A percentile compares a stretch with the other conserved stretches of the same genome.
Evolutionary conservation across 257 asterid genomes (phyloP).

Genomic region (Osmanthus fragrans): DNA sequence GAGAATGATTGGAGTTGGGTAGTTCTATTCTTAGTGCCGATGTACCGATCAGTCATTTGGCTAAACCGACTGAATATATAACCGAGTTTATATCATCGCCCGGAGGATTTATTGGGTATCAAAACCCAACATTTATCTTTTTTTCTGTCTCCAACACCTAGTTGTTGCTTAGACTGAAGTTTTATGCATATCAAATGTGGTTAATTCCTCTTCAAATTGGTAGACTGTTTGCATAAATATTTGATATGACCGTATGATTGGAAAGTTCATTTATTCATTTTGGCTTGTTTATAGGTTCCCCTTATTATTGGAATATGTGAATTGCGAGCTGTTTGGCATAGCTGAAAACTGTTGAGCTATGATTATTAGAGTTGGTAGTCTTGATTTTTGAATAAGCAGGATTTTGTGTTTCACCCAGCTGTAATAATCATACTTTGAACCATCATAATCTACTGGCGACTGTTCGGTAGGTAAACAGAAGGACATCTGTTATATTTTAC

Average conservation of each 20-base stretch:
- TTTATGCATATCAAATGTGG: background rate
- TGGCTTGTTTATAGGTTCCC: background rate
- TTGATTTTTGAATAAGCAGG: too few relatives aligned
- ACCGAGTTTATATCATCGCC: too few relatives aligned
- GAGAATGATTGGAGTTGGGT: too few relatives aligned
- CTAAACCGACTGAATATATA: too few relatives aligned
- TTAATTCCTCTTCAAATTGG: background rate
- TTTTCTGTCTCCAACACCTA: too few relatives aligned
- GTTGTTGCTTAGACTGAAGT: background rate
- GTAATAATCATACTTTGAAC: background rate
- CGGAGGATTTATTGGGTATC: too few relatives aligned
- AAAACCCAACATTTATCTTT: too few relatives aligned
- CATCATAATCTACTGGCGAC: background rate
- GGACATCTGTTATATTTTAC: too few relatives aligned
- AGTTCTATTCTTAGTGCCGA: too few relatives aligned
- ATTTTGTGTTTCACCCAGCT: background rate
- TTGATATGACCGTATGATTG: background rate
- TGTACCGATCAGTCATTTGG: too few relatives aligned
- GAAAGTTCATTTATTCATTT: constrained; percentile 1
- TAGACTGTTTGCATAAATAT: background rate
- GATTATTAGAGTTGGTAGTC: background rate
- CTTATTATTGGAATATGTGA: background rate
- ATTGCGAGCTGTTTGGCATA: background rate
- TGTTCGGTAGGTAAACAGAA: background rate
- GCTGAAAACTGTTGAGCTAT: background rate